These are phyloP conservation scores for Salmacisia buchloeana DNA, from an alignment of 1,284 basidiomycete species.

Conservation along the genomic window DNA sequence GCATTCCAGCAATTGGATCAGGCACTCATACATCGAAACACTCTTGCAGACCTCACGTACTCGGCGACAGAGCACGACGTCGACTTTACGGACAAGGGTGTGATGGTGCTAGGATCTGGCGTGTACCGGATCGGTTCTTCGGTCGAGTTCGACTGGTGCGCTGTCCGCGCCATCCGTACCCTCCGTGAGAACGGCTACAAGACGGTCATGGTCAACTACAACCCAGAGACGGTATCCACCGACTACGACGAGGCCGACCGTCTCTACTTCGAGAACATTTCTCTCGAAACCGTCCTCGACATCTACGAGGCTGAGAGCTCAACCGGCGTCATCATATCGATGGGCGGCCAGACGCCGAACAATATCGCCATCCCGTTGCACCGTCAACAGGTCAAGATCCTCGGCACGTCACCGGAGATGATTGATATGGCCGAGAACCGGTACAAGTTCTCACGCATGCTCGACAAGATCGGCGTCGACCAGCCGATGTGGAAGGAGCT, in stretches of 20 bases:
- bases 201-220: constrained; percentile 99
- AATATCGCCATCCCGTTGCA: constrained; percentile 91
- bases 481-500: constrained; percentile 97
- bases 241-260: constrained; percentile 98
- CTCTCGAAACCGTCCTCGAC: constrained; percentile 89
- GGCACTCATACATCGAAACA: too few relatives aligned
- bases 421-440: constrained; percentile 98
- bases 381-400: constrained; percentile 95
- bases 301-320: constrained; percentile 90
- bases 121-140: constrained; percentile 98
- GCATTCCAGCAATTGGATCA: too few relatives aligned
- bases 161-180: constrained; percentile 91
- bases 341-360: constrained; percentile 98
- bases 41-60: constrained; percentile 70
- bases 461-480: constrained; percentile 96
- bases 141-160: constrained; percentile 99
- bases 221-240: constrained; percentile 96
- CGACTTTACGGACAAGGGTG: constrained; percentile 79
- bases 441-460: constrained; percentile 96
- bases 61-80: constrained; percentile 90
- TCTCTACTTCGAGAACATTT: constrained; percentile 98
- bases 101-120: constrained; percentile 95
- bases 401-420: constrained; percentile 98
- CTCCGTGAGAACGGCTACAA: constrained; percentile 88
- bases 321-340: constrained; percentile 86